phyloP scores from a whole-genome alignment of 495 filamentous ascomycete species.

The Chaetomidium leptoderma region DNA sequence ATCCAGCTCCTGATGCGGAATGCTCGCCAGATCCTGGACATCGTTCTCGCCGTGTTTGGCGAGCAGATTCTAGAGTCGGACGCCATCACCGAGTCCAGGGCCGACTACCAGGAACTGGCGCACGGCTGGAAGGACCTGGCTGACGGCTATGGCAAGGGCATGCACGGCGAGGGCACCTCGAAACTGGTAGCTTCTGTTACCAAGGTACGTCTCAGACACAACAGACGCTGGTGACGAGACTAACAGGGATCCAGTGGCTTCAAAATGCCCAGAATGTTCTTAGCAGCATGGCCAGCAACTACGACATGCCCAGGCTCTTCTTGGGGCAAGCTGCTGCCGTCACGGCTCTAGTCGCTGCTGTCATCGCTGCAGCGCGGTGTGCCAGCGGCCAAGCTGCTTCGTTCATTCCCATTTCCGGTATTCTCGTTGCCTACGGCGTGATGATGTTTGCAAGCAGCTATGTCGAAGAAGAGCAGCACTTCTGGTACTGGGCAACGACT shows the following conservation, averaged over 20 bases:
- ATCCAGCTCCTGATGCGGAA: conserved; percentile 67
- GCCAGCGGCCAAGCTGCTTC: conserved; percentile 7
- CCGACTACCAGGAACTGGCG: conserved; percentile 55
- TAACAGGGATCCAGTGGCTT: conserved; percentile 51
- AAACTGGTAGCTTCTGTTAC: conserved; percentile 28
- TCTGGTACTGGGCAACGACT: conserved; percentile 90
- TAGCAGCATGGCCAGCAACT: conserved; percentile 87
- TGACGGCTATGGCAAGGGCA: conserved; percentile 18
- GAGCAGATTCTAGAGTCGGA: conserved; percentile 46
- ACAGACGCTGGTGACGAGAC: conserved; percentile 14
- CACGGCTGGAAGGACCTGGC: conserved; percentile 58
- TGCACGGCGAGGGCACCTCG: conserved; percentile 16
- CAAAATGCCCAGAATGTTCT: conserved; percentile 66
- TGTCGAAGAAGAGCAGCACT: conserved; percentile 96
- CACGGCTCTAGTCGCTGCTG: conserved; percentile 24
- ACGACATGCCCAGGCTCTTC: conserved; percentile 55
- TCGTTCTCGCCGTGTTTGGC: conserved; percentile 67
- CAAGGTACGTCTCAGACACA: conserved; percentile 23
- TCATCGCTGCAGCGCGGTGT: conserved; percentile 18
- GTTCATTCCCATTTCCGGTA: conserved; percentile 30
- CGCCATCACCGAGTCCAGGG: conserved; percentile 44
- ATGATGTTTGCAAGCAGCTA: conserved; percentile 99
- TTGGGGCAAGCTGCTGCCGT: conserved; percentile 32
- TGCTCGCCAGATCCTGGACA: conserved; percentile 69
- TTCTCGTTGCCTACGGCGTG: conserved; percentile 59